Percentiles rank a stretch among this genome's conserved stretches.
phyloP scores from a whole-genome alignment of 2,329 filamentous ascomycete genomes.

The Aspergillus sp. region DNA sequence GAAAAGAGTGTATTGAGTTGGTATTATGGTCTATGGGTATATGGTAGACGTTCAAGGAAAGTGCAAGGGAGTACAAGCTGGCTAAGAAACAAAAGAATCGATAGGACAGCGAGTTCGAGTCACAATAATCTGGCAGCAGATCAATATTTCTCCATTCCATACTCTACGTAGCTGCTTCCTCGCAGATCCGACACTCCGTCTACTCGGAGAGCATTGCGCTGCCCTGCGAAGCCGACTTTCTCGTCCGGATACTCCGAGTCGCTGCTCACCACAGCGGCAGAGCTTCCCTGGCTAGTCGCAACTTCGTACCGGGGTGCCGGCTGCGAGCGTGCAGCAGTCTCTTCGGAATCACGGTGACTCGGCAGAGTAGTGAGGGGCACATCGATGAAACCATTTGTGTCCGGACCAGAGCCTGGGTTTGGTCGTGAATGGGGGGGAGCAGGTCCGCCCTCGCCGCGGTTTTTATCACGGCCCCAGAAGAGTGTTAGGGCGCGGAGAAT shows the following conservation, averaged over 20 bases:
- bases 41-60: background rate
- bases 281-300: constrained; percentile 13
- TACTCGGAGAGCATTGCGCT: constrained; percentile 37
- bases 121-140: background rate
- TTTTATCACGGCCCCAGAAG: constrained; percentile 62
- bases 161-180: constrained; percentile 42
- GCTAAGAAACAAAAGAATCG: background rate
- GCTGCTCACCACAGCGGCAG: background rate
- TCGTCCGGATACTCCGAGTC: constrained; percentile 36
- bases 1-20: background rate
- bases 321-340: constrained; percentile 14
- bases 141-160: constrained; percentile 36
- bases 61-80: background rate
- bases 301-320: constrained; percentile 31
- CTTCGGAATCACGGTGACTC: background rate
- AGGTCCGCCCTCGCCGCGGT: constrained; percentile 61
- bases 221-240: constrained; percentile 47
- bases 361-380: constrained; percentile 40
- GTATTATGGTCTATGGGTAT: background rate
- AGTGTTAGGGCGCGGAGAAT: constrained; percentile 65
- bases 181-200: constrained; percentile 26
- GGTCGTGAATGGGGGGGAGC: constrained; percentile 21
- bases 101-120: too few relatives aligned
- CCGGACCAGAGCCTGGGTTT: constrained; percentile 12
- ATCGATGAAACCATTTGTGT: constrained; percentile 36